A percentile compares a stretch with the other conserved stretches of the same genome.
These are phyloP conservation scores for Clonostachys sp. DNA, from an alignment of 2,329 filamentous ascomycete genomes.

Conservation along the genomic window DNA sequence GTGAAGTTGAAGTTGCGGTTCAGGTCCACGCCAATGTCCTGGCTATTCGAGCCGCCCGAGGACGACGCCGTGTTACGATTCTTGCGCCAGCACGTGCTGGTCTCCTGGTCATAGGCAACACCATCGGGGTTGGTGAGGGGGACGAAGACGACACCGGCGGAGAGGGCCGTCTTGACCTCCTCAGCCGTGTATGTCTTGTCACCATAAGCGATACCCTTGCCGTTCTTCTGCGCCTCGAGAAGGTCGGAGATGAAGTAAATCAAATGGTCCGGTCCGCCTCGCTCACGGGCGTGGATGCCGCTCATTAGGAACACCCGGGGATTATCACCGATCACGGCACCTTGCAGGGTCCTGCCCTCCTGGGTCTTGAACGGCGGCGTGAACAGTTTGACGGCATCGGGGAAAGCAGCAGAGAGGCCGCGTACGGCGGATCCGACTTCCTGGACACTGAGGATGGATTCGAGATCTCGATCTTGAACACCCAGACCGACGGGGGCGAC, in stretches of 20 bases:
- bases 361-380: constrained; percentile 36
- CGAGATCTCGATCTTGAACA: constrained; percentile 25
- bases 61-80: constrained; percentile 42
- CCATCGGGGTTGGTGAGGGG: constrained; percentile 51
- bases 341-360: constrained; percentile 30
- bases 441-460: constrained; percentile 35
- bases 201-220: constrained; percentile 46
- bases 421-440: constrained; percentile 39
- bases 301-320: constrained; percentile 48
- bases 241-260: constrained; percentile 55
- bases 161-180: constrained; percentile 45
- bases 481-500: constrained; percentile 17
- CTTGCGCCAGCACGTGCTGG: constrained; percentile 49
- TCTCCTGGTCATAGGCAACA: constrained; percentile 43
- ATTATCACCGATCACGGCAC: constrained; percentile 36
- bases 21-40: constrained; percentile 39
- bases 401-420: constrained; percentile 29
- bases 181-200: constrained; percentile 42
- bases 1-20: constrained; percentile 56
- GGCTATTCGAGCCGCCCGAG: constrained; percentile 6
- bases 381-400: constrained; percentile 30
- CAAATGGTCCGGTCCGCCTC: constrained; percentile 50
- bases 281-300: constrained; percentile 53
- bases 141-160: constrained; percentile 47
- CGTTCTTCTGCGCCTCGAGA: constrained; percentile 43